Evolutionary conservation across 495 filamentous ascomycete species (phyloP).

Genomic region (Aspergillus cristatus): DNA sequence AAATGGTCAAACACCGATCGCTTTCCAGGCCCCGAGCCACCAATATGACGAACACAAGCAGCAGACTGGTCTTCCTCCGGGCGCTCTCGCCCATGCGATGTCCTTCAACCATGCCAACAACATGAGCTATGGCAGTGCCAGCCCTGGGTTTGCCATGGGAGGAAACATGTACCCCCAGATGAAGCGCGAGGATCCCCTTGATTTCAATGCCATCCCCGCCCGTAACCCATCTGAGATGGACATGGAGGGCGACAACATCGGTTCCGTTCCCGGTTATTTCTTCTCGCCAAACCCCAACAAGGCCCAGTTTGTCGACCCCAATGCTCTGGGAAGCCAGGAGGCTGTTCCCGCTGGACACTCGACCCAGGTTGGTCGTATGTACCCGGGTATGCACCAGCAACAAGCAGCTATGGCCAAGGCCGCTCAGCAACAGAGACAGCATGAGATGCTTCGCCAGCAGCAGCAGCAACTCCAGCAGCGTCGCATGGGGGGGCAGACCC

Average conservation of each 20-base stretch:
- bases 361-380: slow-evolving; percentile 59
- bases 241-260: slow-evolving; percentile 50
- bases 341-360: slow-evolving; percentile 37
- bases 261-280: slow-evolving; percentile 44
- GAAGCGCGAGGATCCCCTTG: slow-evolving; percentile 42
- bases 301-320: slow-evolving; percentile 60
- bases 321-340: slow-evolving; percentile 53
- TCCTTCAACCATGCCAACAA: slow-evolving; percentile 51
- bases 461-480: slow-evolving; percentile 32
- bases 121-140: slow-evolving; percentile 44
- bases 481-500: slow-evolving; percentile 24
- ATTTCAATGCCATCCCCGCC: slow-evolving; percentile 50
- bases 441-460: slow-evolving; percentile 54
- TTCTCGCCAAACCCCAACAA: slow-evolving; percentile 29
- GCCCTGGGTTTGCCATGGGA: slow-evolving; percentile 34
- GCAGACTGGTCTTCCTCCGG: slow-evolving; percentile 78
- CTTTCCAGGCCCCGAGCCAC: slow-evolving; percentile 73
- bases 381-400: slow-evolving; percentile 87
- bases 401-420: slow-evolving; percentile 74
- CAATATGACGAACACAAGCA: slow-evolving; percentile 88
- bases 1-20: slow-evolving; percentile 42
- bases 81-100: slow-evolving; percentile 61
- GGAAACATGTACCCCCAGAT: slow-evolving; percentile 41
- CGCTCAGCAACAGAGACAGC: slow-evolving; percentile 57
- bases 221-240: slow-evolving; percentile 45